phyloP scores from a whole-genome alignment of 345 rosid genomes.

The Citrus cavaleriei region DNA sequence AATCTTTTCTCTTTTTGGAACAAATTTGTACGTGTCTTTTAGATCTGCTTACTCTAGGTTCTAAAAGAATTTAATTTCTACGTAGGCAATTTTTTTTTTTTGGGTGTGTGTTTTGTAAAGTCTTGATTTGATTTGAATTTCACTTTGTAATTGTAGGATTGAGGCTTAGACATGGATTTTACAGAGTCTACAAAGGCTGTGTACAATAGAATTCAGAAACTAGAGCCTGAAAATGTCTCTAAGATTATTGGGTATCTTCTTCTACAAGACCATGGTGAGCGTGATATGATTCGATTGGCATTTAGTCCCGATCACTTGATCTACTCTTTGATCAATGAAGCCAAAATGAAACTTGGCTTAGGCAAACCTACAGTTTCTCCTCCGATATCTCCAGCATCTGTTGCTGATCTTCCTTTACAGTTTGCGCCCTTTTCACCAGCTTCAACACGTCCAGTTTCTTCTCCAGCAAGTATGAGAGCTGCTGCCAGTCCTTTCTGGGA shows the following conservation, averaged over 20 bases:
- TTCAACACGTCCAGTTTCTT: slow-evolving; percentile 23
- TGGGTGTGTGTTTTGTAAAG: background rate
- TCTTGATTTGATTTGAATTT: background rate
- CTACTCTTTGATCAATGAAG: slow-evolving; percentile 54
- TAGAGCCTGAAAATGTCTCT: slow-evolving; percentile 80
- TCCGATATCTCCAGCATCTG: slow-evolving; percentile 29
- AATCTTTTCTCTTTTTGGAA: background rate
- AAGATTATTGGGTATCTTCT: slow-evolving; percentile 83
- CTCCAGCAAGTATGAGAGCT: slow-evolving; percentile 41
- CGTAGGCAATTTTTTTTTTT: no score
- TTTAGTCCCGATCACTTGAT: slow-evolving; percentile 68
- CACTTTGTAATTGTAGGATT: slow-evolving; percentile 29
- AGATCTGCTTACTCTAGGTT: background rate
- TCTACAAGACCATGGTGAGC: slow-evolving; percentile 67
- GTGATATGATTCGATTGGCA: slow-evolving; percentile 86
- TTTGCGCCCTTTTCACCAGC: slow-evolving; percentile 32
- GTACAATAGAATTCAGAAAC: slow-evolving; percentile 70
- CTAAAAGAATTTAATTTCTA: background rate
- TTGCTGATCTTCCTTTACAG: slow-evolving; percentile 36
- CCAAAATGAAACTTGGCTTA: slow-evolving; percentile 56
- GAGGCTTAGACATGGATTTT: slow-evolving; percentile 60
- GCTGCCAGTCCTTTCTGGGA: slow-evolving; percentile 45
- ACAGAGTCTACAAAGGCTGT: slow-evolving; percentile 75
- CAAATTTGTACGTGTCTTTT: background rate
- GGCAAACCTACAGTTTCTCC: slow-evolving; percentile 28